These are phyloP conservation scores for Sporothrix sp. DNA, from an alignment of 2,329 filamentous ascomycete species.

Conservation along the genomic window DNA sequence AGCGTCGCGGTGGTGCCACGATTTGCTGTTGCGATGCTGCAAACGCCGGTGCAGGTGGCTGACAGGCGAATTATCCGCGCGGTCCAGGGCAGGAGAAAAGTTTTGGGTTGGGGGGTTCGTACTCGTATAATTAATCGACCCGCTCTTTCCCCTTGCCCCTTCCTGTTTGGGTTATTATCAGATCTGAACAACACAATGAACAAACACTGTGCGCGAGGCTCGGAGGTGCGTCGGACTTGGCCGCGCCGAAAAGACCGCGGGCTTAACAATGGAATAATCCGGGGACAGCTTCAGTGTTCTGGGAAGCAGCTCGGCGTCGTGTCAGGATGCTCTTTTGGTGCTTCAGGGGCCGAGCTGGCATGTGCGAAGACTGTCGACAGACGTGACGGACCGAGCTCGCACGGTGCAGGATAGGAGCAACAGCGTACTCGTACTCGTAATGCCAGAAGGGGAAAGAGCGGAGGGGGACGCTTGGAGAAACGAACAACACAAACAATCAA, in stretches of 20 bases:
- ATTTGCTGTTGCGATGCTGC: slow-evolving; percentile 8
- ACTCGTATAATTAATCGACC: slow-evolving; percentile 7
- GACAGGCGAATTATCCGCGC: slow-evolving; percentile 7
- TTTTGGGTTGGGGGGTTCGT: slow-evolving; percentile 6
- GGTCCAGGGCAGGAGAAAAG: slow-evolving; percentile 2
- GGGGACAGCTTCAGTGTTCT: too few species aligned
- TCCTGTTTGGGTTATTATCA: slow-evolving; percentile 4
- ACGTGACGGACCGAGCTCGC: too few species aligned
- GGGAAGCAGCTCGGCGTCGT: too few species aligned
- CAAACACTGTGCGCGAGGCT: slow-evolving; percentile 1
- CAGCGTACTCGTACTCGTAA: too few species aligned
- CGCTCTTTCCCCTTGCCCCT: slow-evolving; percentile 2
- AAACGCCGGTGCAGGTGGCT: slow-evolving; percentile 4
- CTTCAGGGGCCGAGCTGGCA: too few species aligned
- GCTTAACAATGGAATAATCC: slow-evolving; percentile 6
- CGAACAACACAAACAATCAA: not conserved
- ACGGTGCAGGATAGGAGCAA: too few species aligned
- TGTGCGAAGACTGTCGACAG: too few species aligned
- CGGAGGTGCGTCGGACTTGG: slow-evolving; percentile 6
- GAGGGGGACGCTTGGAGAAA: too few species aligned
- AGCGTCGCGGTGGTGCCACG: not conserved
- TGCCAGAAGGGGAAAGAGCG: not conserved
- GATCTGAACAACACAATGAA: not conserved
- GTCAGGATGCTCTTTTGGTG: too few species aligned
- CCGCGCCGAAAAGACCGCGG: not conserved